Percentiles rank a stretch among this genome's conserved stretches.
Conservation (phyloP, 495 filamentous ascomycete species). For the Rhypophila decipiens region DNA sequence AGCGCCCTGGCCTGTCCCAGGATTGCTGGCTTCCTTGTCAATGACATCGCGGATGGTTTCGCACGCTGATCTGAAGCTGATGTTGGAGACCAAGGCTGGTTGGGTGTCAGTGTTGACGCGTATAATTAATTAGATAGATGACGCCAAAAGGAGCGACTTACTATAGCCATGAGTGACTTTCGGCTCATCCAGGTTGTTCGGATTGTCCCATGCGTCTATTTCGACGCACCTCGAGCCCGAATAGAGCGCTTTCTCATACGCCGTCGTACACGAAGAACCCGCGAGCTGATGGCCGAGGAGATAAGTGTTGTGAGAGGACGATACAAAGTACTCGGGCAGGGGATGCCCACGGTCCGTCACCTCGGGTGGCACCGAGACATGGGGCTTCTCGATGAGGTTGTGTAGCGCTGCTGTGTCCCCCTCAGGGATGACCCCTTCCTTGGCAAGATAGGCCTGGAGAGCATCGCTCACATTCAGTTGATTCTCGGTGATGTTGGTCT, state of each 20-base stretch:
- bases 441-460: conserved; percentile 36
- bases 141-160: no score
- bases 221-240: conserved; percentile 51
- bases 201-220: conserved; percentile 52
- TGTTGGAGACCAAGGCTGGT: conserved; percentile 48
- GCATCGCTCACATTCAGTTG: conserved; percentile 42
- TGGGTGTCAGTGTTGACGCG: no score
- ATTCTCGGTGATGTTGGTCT: conserved; percentile 30
- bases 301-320: conserved; percentile 78
- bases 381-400: conserved; percentile 35
- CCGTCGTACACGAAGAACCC: conserved; percentile 37
- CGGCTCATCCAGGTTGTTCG: conserved; percentile 40
- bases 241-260: conserved; percentile 42
- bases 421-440: conserved; percentile 29
- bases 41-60: conserved; percentile 44
- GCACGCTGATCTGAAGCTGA: conserved; percentile 47
- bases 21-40: conserved; percentile 30
- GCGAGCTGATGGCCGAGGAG: conserved; percentile 48
- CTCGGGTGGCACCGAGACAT: conserved; percentile 36
- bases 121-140: no score
- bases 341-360: conserved; percentile 40
- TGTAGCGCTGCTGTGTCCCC: conserved; percentile 24
- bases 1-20: conserved; percentile 23
- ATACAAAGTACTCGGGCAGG: conserved; percentile 50
- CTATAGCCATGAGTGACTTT: conserved; percentile 54